These are phyloP conservation scores for Tolypocladium paradoxum DNA, from an alignment of 2,329 filamentous ascomycete species.

Conservation along the genomic window DNA sequence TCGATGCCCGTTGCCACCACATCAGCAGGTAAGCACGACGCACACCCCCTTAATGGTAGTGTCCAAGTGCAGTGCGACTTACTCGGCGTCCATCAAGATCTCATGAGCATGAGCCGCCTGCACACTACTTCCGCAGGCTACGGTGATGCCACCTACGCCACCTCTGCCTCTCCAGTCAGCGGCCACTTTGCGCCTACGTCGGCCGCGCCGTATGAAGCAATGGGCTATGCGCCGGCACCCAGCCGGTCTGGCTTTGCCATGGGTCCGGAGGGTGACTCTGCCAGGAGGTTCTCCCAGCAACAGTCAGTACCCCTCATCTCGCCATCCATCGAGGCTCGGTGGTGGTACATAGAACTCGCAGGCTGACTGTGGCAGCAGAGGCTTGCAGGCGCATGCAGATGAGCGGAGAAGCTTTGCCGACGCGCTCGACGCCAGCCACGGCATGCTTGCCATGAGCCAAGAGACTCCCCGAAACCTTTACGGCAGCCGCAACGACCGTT, in stretches of 20 bases:
- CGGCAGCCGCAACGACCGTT: constrained; percentile 55
- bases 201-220: constrained; percentile 60
- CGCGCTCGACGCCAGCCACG: constrained; percentile 82
- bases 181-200: constrained; percentile 53
- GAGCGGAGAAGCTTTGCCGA: constrained; percentile 69
- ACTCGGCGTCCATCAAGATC: constrained; percentile 65
- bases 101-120: constrained; percentile 57
- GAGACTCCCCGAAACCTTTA: constrained; percentile 90
- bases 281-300: constrained; percentile 63
- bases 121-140: constrained; percentile 54
- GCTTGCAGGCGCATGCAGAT: constrained; percentile 39
- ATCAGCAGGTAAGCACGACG: constrained; percentile 49
- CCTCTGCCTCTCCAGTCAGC: constrained; percentile 55
- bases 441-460: constrained; percentile 93
- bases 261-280: constrained; percentile 42
- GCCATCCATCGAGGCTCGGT: neutral
- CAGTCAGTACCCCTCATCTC: constrained; percentile 55
- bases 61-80: constrained; percentile 30
- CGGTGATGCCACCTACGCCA: constrained; percentile 57
- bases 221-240: constrained; percentile 62
- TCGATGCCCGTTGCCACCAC: constrained; percentile 63
- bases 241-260: constrained; percentile 47
- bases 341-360: neutral
- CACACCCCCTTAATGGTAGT: constrained; percentile 21
- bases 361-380: neutral